Evolutionary conservation across 2,329 filamentous ascomycete genomes (phyloP), one percentile per base, ranked within the genome.

Genomic region (Fusarium sp.): DNA sequence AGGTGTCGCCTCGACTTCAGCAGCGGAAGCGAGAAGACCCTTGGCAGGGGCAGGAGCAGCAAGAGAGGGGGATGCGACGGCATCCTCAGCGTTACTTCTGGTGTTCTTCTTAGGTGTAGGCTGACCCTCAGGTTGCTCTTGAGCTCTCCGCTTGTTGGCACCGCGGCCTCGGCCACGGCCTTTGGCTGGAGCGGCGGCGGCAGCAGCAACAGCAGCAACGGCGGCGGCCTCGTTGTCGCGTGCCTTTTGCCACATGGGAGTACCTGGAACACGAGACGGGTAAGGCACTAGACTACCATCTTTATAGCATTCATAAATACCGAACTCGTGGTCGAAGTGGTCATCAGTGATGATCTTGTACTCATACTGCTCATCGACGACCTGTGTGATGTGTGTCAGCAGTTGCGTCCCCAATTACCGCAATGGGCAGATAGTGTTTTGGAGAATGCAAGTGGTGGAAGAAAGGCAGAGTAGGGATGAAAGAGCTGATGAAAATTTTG

Each of bases 81-180:
- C 69, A 20, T 80, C 78, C 10, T 77, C 75, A 42, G 79, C 69
- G 39, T 75, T 74, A 42, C 75, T 74, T 55, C 80, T 77, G n/a
- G 79, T 78, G 20, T 77, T 77, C 60, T 83, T 83, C 78, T 88
- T 88, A 28, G 83, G 78, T 2, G 81, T 81, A 2, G 84, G 83
- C 66, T 85, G 83, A 22, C 81, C 82, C 20, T 87, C 85, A 2
- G 80, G 81, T 63, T 85, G 83, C 28, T 82, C 83, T 15, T 82
- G 83, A 7, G 86, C 82, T 72, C 83, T 86, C 24, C 86, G 83
- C 78, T 88, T 89, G 63, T 73, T 76, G 54, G 73, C 74, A 34
- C 74, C 78, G 48, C 74, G 79, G 45, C 71, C 80, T 72, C 69
- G 75, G 52, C 76, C 80, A 76, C 74, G 69, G 17, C 72, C 69